A percentile compares a stretch with the other conserved stretches of the same genome.
Evolutionary conservation across 805 yeast genomes (phyloP).

Genomic region (Zygosaccharomyces gambellarensis): DNA sequence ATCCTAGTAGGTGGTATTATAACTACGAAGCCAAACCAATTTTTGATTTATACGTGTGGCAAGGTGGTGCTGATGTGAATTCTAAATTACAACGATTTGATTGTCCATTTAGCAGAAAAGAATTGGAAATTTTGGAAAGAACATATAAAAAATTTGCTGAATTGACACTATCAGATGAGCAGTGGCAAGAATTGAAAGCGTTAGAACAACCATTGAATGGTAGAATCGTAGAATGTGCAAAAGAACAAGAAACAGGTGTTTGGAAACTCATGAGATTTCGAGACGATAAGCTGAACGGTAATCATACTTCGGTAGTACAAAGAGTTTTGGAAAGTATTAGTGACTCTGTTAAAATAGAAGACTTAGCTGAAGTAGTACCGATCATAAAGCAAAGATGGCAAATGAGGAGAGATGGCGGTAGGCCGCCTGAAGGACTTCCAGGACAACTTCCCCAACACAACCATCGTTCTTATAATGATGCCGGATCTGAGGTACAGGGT

Average conservation of each 20-base stretch:
- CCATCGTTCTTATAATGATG: constrained; percentile 3
- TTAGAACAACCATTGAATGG: constrained; percentile 81
- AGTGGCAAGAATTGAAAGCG: constrained; percentile 73
- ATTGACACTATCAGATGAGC: constrained; percentile 57
- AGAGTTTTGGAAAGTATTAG: constrained; percentile 79
- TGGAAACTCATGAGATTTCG: constrained; percentile 89
- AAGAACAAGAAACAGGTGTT: constrained; percentile 52
- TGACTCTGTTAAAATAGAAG: constrained; percentile 80
- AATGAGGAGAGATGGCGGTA: constrained; percentile 40
- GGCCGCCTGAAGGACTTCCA: constrained; percentile 11
- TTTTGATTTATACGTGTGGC: constrained; percentile 70
- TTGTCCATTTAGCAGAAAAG: constrained; percentile 31
- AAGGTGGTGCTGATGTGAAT: constrained; percentile 47
- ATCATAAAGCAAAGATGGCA: constrained; percentile 60
- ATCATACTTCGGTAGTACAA: constrained; percentile 73
- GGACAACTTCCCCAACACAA: constrained; percentile 6
- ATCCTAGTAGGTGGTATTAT: constrained; percentile 64
- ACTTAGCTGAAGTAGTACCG: constrained; percentile 54
- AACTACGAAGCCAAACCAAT: constrained; percentile 80
- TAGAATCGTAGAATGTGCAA: constrained; percentile 79
- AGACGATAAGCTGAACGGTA: constrained; percentile 88
- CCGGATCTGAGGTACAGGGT: constrained; percentile 4
- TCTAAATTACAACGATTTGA: constrained; percentile 28
- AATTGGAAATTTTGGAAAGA: constrained; percentile 35
- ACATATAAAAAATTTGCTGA: constrained; percentile 64